Evolutionary conservation across 1,139 yeast genomes (phyloP).

Genomic region (Diutina scorzettiae): DNA sequence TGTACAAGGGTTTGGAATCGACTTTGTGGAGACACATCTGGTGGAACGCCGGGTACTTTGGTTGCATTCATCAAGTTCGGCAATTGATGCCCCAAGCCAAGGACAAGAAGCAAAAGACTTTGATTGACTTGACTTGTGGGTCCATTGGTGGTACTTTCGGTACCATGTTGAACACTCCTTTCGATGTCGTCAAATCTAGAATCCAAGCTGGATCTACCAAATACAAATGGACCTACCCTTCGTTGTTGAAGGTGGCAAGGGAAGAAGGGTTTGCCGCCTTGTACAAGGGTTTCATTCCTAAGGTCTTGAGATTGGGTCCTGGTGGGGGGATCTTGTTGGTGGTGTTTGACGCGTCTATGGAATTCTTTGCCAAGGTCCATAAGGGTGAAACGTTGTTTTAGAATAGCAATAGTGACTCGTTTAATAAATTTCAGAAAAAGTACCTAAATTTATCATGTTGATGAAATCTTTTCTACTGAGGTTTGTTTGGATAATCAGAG

Average conservation of each 20-base stretch:
- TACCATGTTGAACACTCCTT: constrained; percentile 87
- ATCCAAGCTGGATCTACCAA: constrained; percentile 82
- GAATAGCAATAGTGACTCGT: too few relatives aligned
- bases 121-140: constrained; percentile 85
- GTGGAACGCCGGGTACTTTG: constrained; percentile 99
- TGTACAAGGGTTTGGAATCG: constrained; percentile 93
- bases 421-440: too few relatives aligned
- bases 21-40: constrained; percentile 93
- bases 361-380: constrained; percentile 68
- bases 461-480: too few relatives aligned
- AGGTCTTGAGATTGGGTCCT: constrained; percentile 94
- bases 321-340: constrained; percentile 98
- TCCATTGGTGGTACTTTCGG: constrained; percentile 95
- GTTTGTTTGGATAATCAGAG: too few relatives aligned
- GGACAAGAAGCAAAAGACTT: constrained; percentile 55
- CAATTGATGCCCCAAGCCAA: constrained; percentile 67
- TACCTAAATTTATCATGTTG: too few relatives aligned
- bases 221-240: constrained; percentile 88
- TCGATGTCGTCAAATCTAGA: constrained; percentile 95
- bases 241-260: constrained; percentile 59
- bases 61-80: constrained; percentile 84
- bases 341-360: constrained; percentile 91
- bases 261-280: constrained; percentile 83
- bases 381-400: neutral
- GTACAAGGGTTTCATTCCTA: constrained; percentile 92